Evolutionary conservation across 2,329 filamentous ascomycete species (phyloP).

Genomic region (Lachnellula arida): DNA sequence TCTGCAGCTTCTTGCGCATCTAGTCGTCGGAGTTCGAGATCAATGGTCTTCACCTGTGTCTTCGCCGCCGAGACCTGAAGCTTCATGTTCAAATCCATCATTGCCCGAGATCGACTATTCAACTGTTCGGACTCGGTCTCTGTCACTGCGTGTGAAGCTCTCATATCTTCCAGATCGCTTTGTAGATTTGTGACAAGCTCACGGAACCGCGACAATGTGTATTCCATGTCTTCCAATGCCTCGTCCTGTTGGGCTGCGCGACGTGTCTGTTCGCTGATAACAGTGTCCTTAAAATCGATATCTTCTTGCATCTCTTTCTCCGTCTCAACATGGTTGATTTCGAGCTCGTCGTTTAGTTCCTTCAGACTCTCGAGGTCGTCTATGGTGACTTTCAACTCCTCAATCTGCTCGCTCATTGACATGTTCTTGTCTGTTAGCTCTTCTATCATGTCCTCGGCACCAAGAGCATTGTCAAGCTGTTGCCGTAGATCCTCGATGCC

Average conservation of each 20-base stretch:
- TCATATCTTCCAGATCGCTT: slow-evolving; percentile 84
- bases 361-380: slow-evolving; percentile 85
- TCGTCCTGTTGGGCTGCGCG: slow-evolving; percentile 73
- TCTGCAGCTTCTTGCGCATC: slow-evolving; percentile 86
- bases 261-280: slow-evolving; percentile 77
- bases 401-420: slow-evolving; percentile 74
- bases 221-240: slow-evolving; percentile 79
- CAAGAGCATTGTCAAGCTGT: slow-evolving; percentile 83
- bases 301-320: slow-evolving; percentile 94
- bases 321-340: slow-evolving; percentile 86
- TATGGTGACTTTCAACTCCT: slow-evolving; percentile 75
- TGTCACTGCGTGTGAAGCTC: slow-evolving; percentile 84
- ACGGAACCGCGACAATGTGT: slow-evolving; percentile 82
- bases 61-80: slow-evolving; percentile 86
- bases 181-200: slow-evolving; percentile 84
- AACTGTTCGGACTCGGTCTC: slow-evolving; percentile 91
- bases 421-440: slow-evolving; percentile 86
- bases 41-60: slow-evolving; percentile 90
- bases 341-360: slow-evolving; percentile 91
- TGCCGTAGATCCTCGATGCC: slow-evolving; percentile 82
- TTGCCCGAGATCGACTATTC: slow-evolving; percentile 79
- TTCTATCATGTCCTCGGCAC: slow-evolving; percentile 91
- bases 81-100: slow-evolving; percentile 96
- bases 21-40: slow-evolving; percentile 79
- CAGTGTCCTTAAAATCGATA: slow-evolving; percentile 78